Evolutionary conservation across 371 early-diverging fungal genomes (phyloP), one percentile per base, ranked within the genome.

Genomic region (Actinomortierella wolfii): DNA sequence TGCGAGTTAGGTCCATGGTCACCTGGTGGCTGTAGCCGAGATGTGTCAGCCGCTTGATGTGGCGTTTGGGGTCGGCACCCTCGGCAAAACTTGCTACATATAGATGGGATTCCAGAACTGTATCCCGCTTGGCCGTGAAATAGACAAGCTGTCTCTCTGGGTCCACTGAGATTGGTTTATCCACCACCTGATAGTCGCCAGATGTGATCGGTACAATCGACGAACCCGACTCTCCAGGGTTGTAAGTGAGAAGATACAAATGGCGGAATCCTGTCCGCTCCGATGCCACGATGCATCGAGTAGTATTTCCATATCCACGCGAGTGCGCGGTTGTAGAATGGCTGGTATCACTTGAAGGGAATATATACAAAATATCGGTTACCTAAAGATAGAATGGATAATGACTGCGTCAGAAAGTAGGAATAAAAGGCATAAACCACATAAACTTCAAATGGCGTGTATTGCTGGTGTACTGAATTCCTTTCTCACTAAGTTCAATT

Each of bases 181-280:
- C 90, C 8, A 76, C 70, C 7, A 89, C 82, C 21, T 85, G 82
- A 81, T 88, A 88, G 13, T 77, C 66, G 1, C 88, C 88, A 23
- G 81, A 76, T 9, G 70, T 68, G 21, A 73, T 76, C 4, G 71
- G 68, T 8, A 48, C 34, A 13, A 80, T 25, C n/a, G 59, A 34
- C 5, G 62, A 43, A 23, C 52, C 64, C 9, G 51, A 26, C 63
- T 63, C 34, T 4, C 11, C 34, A 11, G 34, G 11, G 34, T 34
- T 11, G 25, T 73, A 48, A 15, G 70, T 76, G 2, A 83, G 80
- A 7, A 78, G 63, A 61, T 89, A 90, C 23, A 93, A 66, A 64
- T 93, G 92, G 24, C 90, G 83, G 58, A 77, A 90, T 1, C 92
- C 91, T 17, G 81, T 76, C 25, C 76, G 78, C 63, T 93, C 92